phyloP scores from a whole-genome alignment of 2,329 filamentous ascomycete genomes.

The Pseudopithomyces chartarum region DNA sequence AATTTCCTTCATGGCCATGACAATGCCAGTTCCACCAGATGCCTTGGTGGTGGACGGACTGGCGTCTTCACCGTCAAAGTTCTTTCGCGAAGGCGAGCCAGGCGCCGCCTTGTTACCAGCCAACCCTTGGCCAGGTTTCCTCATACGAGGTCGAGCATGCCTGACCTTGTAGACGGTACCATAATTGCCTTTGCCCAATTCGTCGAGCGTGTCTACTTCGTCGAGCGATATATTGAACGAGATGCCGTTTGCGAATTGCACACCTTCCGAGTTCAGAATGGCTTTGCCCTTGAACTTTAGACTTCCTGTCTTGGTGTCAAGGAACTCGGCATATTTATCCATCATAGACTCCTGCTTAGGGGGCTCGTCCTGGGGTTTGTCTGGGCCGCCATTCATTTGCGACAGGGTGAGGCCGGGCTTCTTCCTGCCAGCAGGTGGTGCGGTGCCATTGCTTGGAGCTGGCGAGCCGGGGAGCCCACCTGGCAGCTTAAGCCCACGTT shows the following conservation, averaged over 20 bases:
- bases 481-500: constrained; percentile 67
- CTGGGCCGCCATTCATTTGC: constrained; percentile 45
- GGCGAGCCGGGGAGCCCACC: constrained; percentile 54
- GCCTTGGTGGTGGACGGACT: constrained; percentile 43
- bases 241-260: constrained; percentile 88
- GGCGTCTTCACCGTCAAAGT: constrained; percentile 36
- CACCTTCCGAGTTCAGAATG: constrained; percentile 83
- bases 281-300: constrained; percentile 93
- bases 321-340: constrained; percentile 77
- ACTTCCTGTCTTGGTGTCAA: constrained; percentile 89
- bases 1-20: constrained; percentile 99
- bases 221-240: constrained; percentile 94
- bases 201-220: constrained; percentile 89
- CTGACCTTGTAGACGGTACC: constrained; percentile 97
- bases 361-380: constrained; percentile 26
- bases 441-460: constrained; percentile 47
- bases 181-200: constrained; percentile 97
- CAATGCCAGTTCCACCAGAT: constrained; percentile 68
- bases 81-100: constrained; percentile 40
- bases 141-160: constrained; percentile 73
- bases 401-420: constrained; percentile 51
- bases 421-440: constrained; percentile 44
- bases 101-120: constrained; percentile 60
- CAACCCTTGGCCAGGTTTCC: constrained; percentile 64
- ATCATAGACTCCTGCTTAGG: constrained; percentile 53